Conservation (phyloP, 805 yeast species). For the Kazachstania taianensis region DNA sequence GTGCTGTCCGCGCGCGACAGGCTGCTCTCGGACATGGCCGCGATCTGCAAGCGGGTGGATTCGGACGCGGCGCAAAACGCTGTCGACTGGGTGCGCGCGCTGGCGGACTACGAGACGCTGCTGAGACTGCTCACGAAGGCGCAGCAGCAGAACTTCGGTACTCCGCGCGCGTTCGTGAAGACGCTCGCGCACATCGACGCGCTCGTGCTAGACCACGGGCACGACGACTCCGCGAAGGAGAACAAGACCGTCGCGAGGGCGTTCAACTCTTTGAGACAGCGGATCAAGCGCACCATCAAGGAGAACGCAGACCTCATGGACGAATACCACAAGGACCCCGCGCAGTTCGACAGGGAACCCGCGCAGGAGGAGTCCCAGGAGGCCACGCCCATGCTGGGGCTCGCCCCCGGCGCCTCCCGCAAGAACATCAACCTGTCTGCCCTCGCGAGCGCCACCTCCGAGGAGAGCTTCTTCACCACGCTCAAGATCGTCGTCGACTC, state of each 20-base stretch:
- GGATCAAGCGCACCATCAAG: conserved; percentile 69
- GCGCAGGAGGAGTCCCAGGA: conserved; percentile 15
- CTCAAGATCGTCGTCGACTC: conserved; percentile 70
- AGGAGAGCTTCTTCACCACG: conserved; percentile 54
- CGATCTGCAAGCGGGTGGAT: too few relatives aligned
- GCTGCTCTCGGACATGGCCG: conserved; percentile 76
- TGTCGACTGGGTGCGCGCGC: conserved; percentile 71
- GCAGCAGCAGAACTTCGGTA: conserved; percentile 60
- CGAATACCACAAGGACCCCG: conserved; percentile 59
- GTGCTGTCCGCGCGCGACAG: conserved; percentile 93
- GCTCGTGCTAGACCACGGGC: conserved; percentile 38
- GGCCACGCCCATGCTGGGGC: too few relatives aligned
- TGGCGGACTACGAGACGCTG: conserved; percentile 69
- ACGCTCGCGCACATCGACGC: conserved; percentile 54
- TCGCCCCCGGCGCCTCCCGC: conserved; percentile 14
- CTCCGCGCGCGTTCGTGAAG: conserved; percentile 63
- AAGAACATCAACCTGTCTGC: conserved; percentile 24
- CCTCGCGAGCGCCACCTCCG: conserved; percentile 27
- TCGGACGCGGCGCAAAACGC: conserved; percentile 58
- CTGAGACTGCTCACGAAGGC: conserved; percentile 57
- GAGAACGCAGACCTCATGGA: conserved; percentile 55
- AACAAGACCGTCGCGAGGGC: conserved; percentile 62
- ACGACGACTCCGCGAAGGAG: conserved; percentile 52
- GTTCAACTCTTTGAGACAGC: conserved; percentile 77
- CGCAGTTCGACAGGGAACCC: conserved; percentile 52